Evolutionary conservation across 2,329 filamentous ascomycete species (phyloP).

Genomic region (Lasiodiplodia sp.): DNA sequence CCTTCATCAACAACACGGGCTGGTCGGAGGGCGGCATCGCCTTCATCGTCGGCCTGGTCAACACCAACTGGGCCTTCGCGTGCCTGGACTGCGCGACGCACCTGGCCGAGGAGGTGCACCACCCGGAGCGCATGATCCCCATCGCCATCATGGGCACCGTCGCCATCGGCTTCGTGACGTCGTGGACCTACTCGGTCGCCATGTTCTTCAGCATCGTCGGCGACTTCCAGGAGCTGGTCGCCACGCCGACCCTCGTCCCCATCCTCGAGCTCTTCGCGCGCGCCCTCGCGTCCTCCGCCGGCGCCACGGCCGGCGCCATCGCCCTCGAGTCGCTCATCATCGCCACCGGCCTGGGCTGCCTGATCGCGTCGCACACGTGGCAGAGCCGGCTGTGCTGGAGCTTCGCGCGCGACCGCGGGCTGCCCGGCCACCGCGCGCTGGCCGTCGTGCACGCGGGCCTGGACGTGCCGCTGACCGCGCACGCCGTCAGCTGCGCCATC

Average conservation of each 20-base stretch:
- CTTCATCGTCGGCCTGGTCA: slow-evolving; percentile 61
- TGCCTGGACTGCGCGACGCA: slow-evolving; percentile 60
- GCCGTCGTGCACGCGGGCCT: slow-evolving; percentile 47
- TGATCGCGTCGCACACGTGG: slow-evolving; percentile 59
- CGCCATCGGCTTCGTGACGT: slow-evolving; percentile 57
- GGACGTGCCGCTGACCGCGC: slow-evolving; percentile 54
- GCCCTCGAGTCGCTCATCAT: slow-evolving; percentile 56
- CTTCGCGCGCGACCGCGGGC: slow-evolving; percentile 59
- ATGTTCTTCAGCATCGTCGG: slow-evolving; percentile 60
- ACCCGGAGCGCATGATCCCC: slow-evolving; percentile 57
- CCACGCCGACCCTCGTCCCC: slow-evolving; percentile 53
- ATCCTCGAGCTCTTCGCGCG: slow-evolving; percentile 57
- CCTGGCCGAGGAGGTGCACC: slow-evolving; percentile 59
- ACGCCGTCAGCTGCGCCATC: slow-evolving; percentile 52
- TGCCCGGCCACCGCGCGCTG: slow-evolving; percentile 54
- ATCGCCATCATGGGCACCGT: slow-evolving; percentile 60
- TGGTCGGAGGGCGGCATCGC: slow-evolving; percentile 57
- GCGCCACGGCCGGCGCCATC: slow-evolving; percentile 54
- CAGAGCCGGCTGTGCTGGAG: slow-evolving; percentile 61
- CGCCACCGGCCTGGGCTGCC: slow-evolving; percentile 56
- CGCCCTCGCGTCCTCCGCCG: slow-evolving; percentile 40
- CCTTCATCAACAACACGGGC: slow-evolving; percentile 60
- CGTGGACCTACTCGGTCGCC: slow-evolving; percentile 56
- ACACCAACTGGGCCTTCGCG: slow-evolving; percentile 59
- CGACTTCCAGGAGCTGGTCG: slow-evolving; percentile 52